These are phyloP conservation scores for Talaromyces sp. DNA, from an alignment of 2,329 filamentous ascomycete species.

Conservation along the genomic window DNA sequence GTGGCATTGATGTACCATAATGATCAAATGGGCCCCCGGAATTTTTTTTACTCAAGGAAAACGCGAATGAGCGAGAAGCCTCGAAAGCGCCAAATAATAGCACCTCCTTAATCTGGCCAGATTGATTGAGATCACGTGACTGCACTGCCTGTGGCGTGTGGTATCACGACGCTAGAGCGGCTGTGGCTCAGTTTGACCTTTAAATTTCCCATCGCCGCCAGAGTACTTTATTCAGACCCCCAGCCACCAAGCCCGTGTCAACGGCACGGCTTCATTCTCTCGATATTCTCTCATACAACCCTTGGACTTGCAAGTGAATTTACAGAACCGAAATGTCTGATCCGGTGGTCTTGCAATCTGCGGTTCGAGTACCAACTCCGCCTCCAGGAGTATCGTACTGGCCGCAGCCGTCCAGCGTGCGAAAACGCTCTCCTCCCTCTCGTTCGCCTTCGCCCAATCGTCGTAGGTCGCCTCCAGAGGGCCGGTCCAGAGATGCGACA, in stretches of 20 bases:
- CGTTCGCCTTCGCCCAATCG: conserved; percentile 52
- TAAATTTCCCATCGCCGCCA: neutral
- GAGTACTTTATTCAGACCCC: neutral
- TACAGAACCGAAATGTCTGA: conserved; percentile 36
- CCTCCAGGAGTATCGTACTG: conserved; percentile 48
- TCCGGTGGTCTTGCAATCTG: conserved; percentile 50
- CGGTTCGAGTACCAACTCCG: conserved; percentile 58
- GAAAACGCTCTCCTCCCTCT: conserved; percentile 56
- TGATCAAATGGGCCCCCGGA: neutral
- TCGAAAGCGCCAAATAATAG: neutral
- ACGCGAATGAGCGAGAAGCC: neutral
- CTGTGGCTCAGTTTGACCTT: conserved; percentile 5
- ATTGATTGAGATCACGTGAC: conserved; percentile 16
- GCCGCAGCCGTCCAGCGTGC: conserved; percentile 47
- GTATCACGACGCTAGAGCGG: neutral
- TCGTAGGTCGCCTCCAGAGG: conserved; percentile 45
- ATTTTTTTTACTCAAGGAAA: neutral
- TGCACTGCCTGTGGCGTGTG: neutral
- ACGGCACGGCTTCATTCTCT: conserved; percentile 7
- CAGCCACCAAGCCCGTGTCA: conserved; percentile 12
- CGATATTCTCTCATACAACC: neutral
- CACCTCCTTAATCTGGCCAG: conserved; percentile 15
- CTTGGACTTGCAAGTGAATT: neutral
- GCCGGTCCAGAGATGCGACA: conserved; percentile 31
- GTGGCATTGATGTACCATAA: neutral